These are phyloP conservation scores for Cutaneotrichosporon mucoides DNA, from an alignment of 1,284 basidiomycete genomes.

Conservation along the genomic window DNA sequence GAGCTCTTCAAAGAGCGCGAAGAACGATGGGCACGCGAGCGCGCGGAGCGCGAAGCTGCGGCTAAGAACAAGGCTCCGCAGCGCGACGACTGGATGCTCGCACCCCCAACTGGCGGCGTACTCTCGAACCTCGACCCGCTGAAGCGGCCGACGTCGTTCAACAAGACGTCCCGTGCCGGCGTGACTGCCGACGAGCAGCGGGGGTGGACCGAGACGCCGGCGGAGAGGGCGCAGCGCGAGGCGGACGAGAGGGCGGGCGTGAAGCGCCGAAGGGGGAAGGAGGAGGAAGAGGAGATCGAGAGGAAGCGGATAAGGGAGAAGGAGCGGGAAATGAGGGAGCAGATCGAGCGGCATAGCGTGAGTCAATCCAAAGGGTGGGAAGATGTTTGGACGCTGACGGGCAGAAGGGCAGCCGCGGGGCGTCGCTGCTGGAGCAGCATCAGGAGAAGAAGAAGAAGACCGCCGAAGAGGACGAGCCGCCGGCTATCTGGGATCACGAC, in stretches of 20 bases:
- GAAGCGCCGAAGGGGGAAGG: constrained; percentile 59
- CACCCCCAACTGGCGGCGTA: constrained; percentile 67
- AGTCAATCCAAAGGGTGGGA: constrained; percentile 29
- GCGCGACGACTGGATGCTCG: constrained; percentile 92
- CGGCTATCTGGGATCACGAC: constrained; percentile 79
- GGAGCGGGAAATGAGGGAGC: constrained; percentile 64
- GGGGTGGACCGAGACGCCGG: constrained; percentile 90
- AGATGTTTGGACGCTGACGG: background rate
- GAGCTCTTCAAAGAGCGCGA: constrained; percentile 75
- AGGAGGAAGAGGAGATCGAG: constrained; percentile 64
- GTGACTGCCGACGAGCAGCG: constrained; percentile 53
- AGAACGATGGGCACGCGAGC: constrained; percentile 34
- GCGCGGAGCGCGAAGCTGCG: constrained; percentile 60
- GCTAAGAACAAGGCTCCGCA: background rate
- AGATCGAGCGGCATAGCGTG: constrained; percentile 77
- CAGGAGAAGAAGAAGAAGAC: constrained; percentile 42
- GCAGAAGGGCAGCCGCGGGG: constrained; percentile 63
- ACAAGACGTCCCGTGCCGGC: constrained; percentile 41
- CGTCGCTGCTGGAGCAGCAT: constrained; percentile 68
- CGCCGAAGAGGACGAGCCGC: constrained; percentile 50
- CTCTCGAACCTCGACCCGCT: constrained; percentile 56
- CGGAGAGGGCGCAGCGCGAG: constrained; percentile 74
- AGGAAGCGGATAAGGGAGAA: constrained; percentile 55
- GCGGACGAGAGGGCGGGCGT: constrained; percentile 81
- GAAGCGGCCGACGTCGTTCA: constrained; percentile 57